A percentile compares a stretch with the other conserved stretches of the same genome.
phyloP scores from a whole-genome alignment of 2,329 filamentous ascomycete genomes.

The Fusarium ramigenum region DNA sequence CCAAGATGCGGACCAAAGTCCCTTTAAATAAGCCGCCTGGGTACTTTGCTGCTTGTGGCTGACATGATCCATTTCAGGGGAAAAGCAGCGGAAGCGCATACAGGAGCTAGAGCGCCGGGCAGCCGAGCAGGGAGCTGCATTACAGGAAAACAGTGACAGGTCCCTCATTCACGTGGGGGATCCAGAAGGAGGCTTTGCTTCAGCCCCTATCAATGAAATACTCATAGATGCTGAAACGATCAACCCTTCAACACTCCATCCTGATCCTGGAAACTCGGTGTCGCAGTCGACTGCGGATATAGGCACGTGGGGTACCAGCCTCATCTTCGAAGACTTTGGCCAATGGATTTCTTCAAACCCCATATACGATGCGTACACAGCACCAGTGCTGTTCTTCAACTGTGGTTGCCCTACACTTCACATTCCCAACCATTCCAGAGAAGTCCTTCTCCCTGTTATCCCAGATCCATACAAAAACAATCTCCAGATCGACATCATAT shows the following conservation, averaged over 20 bases:
- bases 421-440: slow-evolving; percentile 28
- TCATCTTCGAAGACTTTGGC: slow-evolving; percentile 20
- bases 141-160: neutral
- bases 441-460: slow-evolving; percentile 38
- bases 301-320: neutral
- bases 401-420: slow-evolving; percentile 40
- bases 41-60: slow-evolving; percentile 17
- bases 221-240: slow-evolving; percentile 17
- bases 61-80: slow-evolving; percentile 42
- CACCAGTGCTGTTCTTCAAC: slow-evolving; percentile 35
- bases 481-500: slow-evolving; percentile 41
- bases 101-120: slow-evolving; percentile 41
- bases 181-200: neutral
- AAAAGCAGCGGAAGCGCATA: slow-evolving; percentile 43
- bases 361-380: neutral
- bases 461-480: slow-evolving; percentile 40
- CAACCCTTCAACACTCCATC: slow-evolving; percentile 31
- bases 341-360: slow-evolving; percentile 24
- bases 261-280: neutral
- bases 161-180: neutral
- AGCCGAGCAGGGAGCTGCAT: neutral
- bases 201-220: neutral
- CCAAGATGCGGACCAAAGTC: neutral
- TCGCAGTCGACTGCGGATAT: slow-evolving; percentile 1
- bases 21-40: neutral